phyloP scores from a whole-genome alignment of 75 land plant genomes.

The Sequoia sempervirens region DNA sequence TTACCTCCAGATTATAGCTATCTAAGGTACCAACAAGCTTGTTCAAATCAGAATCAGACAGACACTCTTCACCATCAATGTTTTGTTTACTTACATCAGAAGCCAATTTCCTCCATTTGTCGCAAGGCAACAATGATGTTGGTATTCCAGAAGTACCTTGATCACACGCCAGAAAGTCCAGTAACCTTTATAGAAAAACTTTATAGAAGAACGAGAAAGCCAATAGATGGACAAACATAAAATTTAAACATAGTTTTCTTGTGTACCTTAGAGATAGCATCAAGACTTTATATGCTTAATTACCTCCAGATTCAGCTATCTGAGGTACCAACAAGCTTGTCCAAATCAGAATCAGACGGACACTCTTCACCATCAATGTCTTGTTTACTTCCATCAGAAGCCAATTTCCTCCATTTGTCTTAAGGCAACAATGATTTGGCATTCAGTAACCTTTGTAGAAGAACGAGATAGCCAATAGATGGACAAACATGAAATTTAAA shows the following conservation, averaged over 20 bases:
- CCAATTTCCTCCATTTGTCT: too few species aligned
- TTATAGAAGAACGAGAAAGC: background rate
- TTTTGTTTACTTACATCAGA: constrained; percentile 28
- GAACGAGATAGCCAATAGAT: too few species aligned
- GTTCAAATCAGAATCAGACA: constrained; percentile 56
- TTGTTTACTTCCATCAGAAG: too few species aligned
- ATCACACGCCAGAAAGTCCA: background rate
- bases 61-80: constrained; percentile 47
- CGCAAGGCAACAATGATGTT: constrained; percentile 17
- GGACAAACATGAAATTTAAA: background rate
- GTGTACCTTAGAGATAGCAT: too few species aligned
- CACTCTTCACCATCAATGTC: too few species aligned
- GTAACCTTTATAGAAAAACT: background rate
- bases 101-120: constrained; percentile 37
- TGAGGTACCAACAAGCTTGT: too few species aligned
- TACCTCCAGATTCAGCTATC: too few species aligned
- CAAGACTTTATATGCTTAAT: too few species aligned
- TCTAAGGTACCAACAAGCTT: constrained; percentile 77
- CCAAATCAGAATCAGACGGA: too few species aligned
- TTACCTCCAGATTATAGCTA: constrained; percentile 51
- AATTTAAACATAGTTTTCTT: background rate
- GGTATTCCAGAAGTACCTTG: constrained; percentile 18
- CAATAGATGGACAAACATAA: background rate
- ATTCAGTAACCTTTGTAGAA: too few species aligned
- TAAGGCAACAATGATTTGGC: too few species aligned